These are phyloP conservation scores for Neckera pumila DNA, from an alignment of 225 moss, liverwort and hornwort genomes.

Conservation along the genomic window DNA sequence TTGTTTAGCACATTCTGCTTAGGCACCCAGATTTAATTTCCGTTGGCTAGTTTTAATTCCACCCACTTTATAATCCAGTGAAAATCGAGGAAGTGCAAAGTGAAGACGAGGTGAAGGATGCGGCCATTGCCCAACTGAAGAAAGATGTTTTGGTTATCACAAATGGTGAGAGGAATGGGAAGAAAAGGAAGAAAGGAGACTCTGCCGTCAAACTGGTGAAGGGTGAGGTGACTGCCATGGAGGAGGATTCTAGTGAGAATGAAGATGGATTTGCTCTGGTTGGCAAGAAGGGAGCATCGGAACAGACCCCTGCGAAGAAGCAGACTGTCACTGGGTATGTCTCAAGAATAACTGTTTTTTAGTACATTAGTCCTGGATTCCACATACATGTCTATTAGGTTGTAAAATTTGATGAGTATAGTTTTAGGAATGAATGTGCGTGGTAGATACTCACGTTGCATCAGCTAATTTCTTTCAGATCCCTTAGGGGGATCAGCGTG, in stretches of 20 bases:
- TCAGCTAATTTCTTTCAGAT: too few species aligned
- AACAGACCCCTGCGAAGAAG: slow-evolving; percentile 30
- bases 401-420: neutral
- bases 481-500: too few species aligned
- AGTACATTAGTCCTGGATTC: neutral
- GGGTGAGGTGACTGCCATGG: slow-evolving; percentile 16
- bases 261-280: slow-evolving; percentile 61
- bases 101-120: neutral
- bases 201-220: neutral
- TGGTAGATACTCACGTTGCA: neutral
- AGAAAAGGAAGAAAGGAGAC: slow-evolving; percentile 41
- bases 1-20: neutral
- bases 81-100: slow-evolving; percentile 29
- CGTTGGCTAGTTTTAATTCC: neutral
- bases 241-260: slow-evolving; percentile 58
- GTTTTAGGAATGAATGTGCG: neutral
- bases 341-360: neutral
- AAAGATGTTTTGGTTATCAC: neutral
- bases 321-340: slow-evolving; percentile 42
- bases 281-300: neutral
- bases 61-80: neutral
- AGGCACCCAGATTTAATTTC: neutral
- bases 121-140: neutral
- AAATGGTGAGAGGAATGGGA: slow-evolving; percentile 10
- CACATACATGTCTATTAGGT: too few species aligned